Conservation (phyloP, 768 basidiomycete genomes). For the Tephrocybe rancida region DNA sequence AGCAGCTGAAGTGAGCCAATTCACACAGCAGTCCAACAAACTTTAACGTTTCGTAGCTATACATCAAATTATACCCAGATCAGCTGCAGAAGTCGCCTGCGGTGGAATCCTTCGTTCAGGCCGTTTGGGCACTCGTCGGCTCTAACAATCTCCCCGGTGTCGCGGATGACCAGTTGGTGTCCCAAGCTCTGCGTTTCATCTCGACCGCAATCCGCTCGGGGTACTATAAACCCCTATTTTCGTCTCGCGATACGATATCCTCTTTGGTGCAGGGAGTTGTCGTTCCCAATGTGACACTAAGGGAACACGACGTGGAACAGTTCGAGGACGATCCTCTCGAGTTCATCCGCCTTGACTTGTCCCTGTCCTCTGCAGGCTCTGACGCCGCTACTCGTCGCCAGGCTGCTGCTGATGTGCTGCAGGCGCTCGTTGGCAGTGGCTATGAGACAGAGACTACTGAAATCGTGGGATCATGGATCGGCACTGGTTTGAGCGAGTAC, state of each 20-base stretch:
- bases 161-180: slow-evolving; percentile 85
- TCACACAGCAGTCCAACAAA: neutral
- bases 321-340: slow-evolving; percentile 98
- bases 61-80: slow-evolving; percentile 82
- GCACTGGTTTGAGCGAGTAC: slow-evolving; percentile 71
- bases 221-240: slow-evolving; percentile 80
- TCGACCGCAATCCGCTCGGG: slow-evolving; percentile 91
- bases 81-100: slow-evolving; percentile 65
- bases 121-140: slow-evolving; percentile 90
- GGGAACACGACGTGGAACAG: slow-evolving; percentile 90
- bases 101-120: slow-evolving; percentile 76
- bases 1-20: slow-evolving; percentile 70
- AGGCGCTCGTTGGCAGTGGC: slow-evolving; percentile 81
- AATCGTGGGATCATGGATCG: slow-evolving; percentile 86
- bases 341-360: slow-evolving; percentile 86
- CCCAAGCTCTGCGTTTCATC: slow-evolving; percentile 88
- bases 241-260: slow-evolving; percentile 77
- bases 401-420: slow-evolving; percentile 94
- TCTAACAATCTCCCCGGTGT: slow-evolving; percentile 68
- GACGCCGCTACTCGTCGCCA: slow-evolving; percentile 88
- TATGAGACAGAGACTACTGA: slow-evolving; percentile 86
- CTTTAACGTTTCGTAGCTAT: slow-evolving; percentile 50
- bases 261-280: slow-evolving; percentile 88
- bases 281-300: slow-evolving; percentile 87
- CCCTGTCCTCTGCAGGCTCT: slow-evolving; percentile 58